Percentiles rank a stretch among this genome's conserved stretches.
Evolutionary conservation across 192 early-diverging fungal genomes (phyloP).

Genomic region (Obelidium mucronatum): DNA sequence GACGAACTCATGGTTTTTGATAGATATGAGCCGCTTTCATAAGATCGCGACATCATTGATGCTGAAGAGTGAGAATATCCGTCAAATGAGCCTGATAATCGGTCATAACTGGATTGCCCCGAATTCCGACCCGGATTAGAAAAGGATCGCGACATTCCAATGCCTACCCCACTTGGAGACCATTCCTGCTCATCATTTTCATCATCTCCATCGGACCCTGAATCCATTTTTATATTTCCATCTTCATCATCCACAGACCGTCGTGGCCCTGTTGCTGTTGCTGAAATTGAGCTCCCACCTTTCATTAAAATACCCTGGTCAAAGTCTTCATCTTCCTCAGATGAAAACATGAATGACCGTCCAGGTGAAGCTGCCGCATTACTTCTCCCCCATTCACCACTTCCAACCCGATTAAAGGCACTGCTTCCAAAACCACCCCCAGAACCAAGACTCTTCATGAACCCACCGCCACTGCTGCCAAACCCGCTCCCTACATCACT

Average conservation of each 20-base stretch:
- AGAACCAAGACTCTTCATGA: not conserved
- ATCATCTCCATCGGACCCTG: slow-evolving; percentile 24
- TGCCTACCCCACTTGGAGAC: not conserved
- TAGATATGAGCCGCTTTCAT: not conserved
- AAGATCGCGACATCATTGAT: not conserved
- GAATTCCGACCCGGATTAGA: slow-evolving; percentile 22
- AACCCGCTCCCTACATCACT: slow-evolving; percentile 7
- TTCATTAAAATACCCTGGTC: slow-evolving; percentile 34
- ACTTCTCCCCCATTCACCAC: not conserved
- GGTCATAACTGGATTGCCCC: not conserved
- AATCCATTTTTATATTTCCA: not conserved
- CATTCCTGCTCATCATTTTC: slow-evolving; percentile 3
- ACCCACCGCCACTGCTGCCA: not conserved
- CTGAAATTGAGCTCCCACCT: not conserved
- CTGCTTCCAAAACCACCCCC: slow-evolving; percentile 14
- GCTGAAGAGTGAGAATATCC: not conserved
- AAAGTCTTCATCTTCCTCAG: slow-evolving; percentile 8
- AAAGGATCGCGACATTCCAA: not conserved
- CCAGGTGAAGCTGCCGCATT: not conserved
- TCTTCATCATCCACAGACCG: slow-evolving; percentile 12
- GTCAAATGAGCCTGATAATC: slow-evolving; percentile 13
- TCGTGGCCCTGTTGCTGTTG: not conserved
- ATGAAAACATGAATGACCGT: not conserved
- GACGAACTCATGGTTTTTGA: slow-evolving; percentile 23
- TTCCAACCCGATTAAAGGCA: slow-evolving; percentile 3